Percentiles rank a stretch among this genome's conserved stretches.
Evolutionary conservation across 441 rosid genomes (phyloP).

Genomic region (Brassica hybrid): DNA sequence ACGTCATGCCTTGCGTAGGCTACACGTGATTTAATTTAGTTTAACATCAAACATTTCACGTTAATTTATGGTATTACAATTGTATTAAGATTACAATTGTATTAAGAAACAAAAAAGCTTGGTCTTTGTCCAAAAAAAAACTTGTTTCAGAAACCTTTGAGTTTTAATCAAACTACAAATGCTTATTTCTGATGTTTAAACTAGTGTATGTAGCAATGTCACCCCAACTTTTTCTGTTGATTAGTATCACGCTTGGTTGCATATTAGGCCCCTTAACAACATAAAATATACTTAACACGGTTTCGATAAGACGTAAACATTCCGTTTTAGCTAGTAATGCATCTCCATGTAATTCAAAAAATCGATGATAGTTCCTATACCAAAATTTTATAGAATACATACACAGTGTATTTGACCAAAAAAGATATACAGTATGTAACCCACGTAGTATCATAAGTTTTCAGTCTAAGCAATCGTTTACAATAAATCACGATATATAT

Average conservation of each 20-base stretch:
- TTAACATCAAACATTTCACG: neutral
- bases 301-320: neutral
- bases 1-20: slow-evolving; percentile 40
- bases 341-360: neutral
- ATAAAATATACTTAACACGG: neutral
- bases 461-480: neutral
- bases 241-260: neutral
- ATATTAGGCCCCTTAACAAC: neutral
- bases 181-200: slow-evolving; percentile 10
- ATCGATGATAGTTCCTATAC: neutral
- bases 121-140: neutral
- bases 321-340: neutral
- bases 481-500: neutral
- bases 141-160: neutral
- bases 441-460: neutral
- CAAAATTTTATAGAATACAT: neutral
- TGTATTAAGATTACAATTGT: neutral
- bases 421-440: too few species aligned
- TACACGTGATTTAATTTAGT: neutral
- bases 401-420: too few species aligned
- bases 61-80: neutral
- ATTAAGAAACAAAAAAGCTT: neutral
- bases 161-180: neutral
- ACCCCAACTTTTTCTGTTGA: neutral
- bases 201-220: neutral